A percentile compares a stretch with the other conserved stretches of the same genome.
phyloP scores from a whole-genome alignment of 805 yeast species.

The Cyberlindnera subsufficiens region DNA sequence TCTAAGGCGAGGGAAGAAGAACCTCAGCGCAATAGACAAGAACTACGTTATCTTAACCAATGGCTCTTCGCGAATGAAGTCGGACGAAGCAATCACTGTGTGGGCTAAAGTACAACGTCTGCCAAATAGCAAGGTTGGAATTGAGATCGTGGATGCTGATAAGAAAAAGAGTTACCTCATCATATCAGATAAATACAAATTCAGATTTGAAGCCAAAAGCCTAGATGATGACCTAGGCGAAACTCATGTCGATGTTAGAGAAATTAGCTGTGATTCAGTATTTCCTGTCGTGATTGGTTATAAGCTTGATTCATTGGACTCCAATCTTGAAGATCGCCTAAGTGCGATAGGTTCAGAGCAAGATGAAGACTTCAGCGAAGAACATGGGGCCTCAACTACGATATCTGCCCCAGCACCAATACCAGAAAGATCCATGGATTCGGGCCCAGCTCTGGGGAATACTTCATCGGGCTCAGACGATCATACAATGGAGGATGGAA shows the following conservation, averaged over 20 bases:
- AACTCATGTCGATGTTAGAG: too few relatives aligned
- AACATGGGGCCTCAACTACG: too few relatives aligned
- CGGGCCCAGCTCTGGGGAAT: too few relatives aligned
- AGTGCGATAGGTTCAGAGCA: background rate
- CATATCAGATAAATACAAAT: background rate
- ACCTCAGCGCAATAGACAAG: background rate
- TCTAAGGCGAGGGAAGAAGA: background rate
- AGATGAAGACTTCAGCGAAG: background rate
- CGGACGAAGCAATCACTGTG: background rate
- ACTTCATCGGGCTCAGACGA: too few relatives aligned
- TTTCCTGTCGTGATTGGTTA: too few relatives aligned
- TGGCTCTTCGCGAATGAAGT: constrained; percentile 1
- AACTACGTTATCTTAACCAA: constrained; percentile 5
- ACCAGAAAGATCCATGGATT: too few relatives aligned
- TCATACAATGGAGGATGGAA: too few relatives aligned
- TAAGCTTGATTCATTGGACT: too few relatives aligned
- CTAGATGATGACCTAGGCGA: background rate
- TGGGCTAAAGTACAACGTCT: constrained; percentile 7
- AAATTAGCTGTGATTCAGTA: too few relatives aligned
- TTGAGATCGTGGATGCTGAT: constrained; percentile 6
- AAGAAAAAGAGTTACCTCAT: background rate
- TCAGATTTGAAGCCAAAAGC: background rate
- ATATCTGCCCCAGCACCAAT: too few relatives aligned
- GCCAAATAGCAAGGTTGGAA: constrained; percentile 1
- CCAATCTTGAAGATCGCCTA: too few relatives aligned